Evolutionary conservation across 2,329 filamentous ascomycete species (phyloP).

Genomic region (Sporothrix schenckii): DNA sequence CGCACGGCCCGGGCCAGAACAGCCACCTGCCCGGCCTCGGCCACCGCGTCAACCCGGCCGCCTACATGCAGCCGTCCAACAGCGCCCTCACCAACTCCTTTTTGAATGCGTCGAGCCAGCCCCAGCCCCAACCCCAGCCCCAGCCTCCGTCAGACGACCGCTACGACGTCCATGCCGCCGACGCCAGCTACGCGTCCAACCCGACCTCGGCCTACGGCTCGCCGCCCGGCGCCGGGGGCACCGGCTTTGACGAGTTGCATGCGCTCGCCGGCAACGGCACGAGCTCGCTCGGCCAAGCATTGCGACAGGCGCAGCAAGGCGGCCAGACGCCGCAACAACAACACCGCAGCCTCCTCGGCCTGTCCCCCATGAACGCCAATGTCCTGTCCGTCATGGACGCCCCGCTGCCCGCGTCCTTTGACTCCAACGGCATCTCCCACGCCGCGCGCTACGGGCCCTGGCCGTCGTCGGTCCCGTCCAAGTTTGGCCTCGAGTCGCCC

Average conservation of each 20-base stretch:
- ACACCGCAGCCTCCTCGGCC: conserved; percentile 66
- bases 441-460: conserved; percentile 87
- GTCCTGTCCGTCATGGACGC: conserved; percentile 89
- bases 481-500: conserved; percentile 86
- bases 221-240: conserved; percentile 67
- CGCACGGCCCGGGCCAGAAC: no score
- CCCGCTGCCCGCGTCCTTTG: conserved; percentile 89
- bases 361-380: conserved; percentile 73
- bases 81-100: conserved; percentile 75
- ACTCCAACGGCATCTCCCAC: conserved; percentile 92
- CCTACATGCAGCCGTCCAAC: conserved; percentile 66
- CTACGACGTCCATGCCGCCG: conserved; percentile 58
- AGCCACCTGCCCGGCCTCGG: conserved; percentile 64
- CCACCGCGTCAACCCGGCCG: conserved; percentile 67
- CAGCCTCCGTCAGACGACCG: conserved; percentile 54
- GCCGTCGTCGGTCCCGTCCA: conserved; percentile 87
- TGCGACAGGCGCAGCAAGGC: conserved; percentile 42
- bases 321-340: conserved; percentile 19
- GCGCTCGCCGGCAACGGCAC: background rate
- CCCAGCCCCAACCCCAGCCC: conserved; percentile 7
- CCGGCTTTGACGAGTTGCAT: conserved; percentile 5
- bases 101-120: conserved; percentile 54
- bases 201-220: conserved; percentile 73
- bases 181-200: conserved; percentile 60
- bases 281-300: conserved; percentile 55